Evolutionary conservation across 306 rosid genomes (phyloP), one percentile per base, ranked within the genome.

Genomic region (Cucurbita pepo): DNA sequence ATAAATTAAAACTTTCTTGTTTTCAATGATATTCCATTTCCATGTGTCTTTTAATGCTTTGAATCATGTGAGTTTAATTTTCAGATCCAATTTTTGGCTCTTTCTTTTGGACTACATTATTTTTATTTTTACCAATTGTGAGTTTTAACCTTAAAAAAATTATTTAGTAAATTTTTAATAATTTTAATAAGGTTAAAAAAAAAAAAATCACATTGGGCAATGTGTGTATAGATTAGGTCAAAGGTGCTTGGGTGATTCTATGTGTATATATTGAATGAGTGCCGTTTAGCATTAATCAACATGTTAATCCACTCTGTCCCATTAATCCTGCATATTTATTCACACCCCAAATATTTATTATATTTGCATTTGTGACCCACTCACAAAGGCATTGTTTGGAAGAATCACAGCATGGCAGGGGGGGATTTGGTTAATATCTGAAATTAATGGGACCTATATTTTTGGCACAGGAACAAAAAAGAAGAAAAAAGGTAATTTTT

Each of bases 351-450:
- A 16, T 10, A 7, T 40, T 41, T 41, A 64, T 64, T 64, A 19
- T n/a, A n/a, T 65, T 65, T 65, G 54, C 71, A 65, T n/a, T 65
- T 43, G 18, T 19, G 53, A 43, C 71, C 71, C 71, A 65, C 71
- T 44, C 53, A 19, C 51, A 63, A 63, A 62, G 69, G 30, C 47
- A 62, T 63, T 63, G 45, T 60, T 60, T 36, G 66, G 66, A 59
- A 34, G 66, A 34, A 34, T 59, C 66, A 61, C 40, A 61, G 18
- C 67, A 37, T 61, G 11, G n/a, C 67, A 60, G 47, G 47, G 13
- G 13, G 12, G 45, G 13, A 61, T 16, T 61, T 61, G 37, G 47
- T 61, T 61, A 63, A 63, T 63, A 63, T 63, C 51, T 63, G 52
- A 63, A 21, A 63, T 63, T n/a, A 41, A 63, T 63, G 36, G 52